phyloP scores from a whole-genome alignment of 169 alveolate genomes.

The Cryptosporidium tyzzeri region DNA sequence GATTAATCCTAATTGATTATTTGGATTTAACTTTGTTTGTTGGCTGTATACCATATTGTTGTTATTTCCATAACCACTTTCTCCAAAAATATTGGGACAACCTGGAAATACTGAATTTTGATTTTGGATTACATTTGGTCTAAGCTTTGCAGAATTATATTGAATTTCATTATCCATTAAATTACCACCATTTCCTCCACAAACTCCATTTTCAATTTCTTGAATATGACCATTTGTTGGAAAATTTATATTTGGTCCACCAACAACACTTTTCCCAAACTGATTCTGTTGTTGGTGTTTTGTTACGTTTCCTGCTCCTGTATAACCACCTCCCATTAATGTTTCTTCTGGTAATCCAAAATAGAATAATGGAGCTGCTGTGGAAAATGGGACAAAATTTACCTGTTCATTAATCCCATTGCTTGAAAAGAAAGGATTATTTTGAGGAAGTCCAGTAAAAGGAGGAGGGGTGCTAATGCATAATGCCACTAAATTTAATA shows the following conservation, averaged over 20 bases:
- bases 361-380: constrained; percentile 49
- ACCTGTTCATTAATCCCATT: constrained; percentile 58
- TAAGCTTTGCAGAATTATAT: constrained; percentile 25
- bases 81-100: neutral
- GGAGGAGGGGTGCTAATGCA: constrained; percentile 61
- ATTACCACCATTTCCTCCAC: neutral
- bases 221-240: neutral
- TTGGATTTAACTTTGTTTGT: constrained; percentile 8
- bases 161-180: neutral
- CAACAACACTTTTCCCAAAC: neutral
- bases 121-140: neutral
- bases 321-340: neutral
- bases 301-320: neutral
- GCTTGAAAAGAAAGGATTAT: constrained; percentile 58
- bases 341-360: constrained; percentile 58
- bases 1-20: neutral
- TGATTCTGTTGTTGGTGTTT: neutral
- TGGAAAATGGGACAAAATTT: constrained; percentile 49
- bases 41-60: neutral
- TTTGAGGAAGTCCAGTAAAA: constrained; percentile 50
- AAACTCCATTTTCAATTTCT: neutral
- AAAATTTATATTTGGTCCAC: neutral
- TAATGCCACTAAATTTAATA: constrained; percentile 36
- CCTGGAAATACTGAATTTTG: constrained; percentile 3
- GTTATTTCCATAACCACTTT: neutral